These are phyloP conservation scores for Eremochloa ophiuroides DNA, from an alignment of 176 grass and related monocot species.

Conservation along the genomic window DNA sequence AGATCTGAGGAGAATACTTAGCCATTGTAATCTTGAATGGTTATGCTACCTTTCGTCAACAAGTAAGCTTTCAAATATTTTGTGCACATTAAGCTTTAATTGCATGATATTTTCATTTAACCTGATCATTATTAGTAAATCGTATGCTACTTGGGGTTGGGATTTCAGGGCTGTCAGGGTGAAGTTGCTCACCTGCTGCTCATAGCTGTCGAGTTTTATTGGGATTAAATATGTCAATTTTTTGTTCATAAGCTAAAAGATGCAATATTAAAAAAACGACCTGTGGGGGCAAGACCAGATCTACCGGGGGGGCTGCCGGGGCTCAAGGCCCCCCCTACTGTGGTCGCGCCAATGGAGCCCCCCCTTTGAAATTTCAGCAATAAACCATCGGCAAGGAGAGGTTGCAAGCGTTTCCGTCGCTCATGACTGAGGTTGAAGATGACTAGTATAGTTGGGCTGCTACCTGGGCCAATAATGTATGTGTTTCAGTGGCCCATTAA, in stretches of 20 bases:
- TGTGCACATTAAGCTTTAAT: background rate
- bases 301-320: no score
- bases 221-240: background rate
- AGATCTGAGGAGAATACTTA: slow-evolving; percentile 46
- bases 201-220: background rate
- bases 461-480: no score
- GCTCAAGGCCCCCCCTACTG: no score
- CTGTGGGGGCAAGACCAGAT: background rate
- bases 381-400: no score
- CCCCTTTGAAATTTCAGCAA: no score
- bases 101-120: background rate
- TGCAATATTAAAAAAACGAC: background rate
- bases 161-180: background rate
- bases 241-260: background rate
- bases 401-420: no score
- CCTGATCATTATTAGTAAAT: background rate
- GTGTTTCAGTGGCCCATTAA: no score
- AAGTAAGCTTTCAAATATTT: slow-evolving; percentile 46
- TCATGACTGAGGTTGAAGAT: no score
- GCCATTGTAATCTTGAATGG: slow-evolving; percentile 63
- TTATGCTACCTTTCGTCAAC: slow-evolving; percentile 86
- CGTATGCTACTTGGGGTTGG: slow-evolving; percentile 3
- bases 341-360: no score
- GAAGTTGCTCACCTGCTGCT: background rate
- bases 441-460: no score